Evolutionary conservation across 2,329 filamentous ascomycete genomes (phyloP), one percentile per base, ranked within the genome.

Genomic region (Colletotrichum caudatum): DNA sequence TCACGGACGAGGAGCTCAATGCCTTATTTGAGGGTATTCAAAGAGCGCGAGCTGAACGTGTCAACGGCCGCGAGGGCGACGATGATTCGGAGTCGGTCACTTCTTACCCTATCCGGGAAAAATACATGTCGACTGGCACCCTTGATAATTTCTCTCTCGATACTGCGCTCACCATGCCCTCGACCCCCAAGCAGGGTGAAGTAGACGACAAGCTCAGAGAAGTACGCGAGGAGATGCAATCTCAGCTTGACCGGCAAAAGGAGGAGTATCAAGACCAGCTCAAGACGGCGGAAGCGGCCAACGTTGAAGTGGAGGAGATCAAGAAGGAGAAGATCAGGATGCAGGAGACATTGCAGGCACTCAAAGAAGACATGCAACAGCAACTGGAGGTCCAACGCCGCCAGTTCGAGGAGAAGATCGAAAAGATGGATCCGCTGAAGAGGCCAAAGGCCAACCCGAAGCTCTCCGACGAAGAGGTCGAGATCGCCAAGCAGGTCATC

Each of bases 101-200:
- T 37, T 98, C 95, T 0, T 98, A 95, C 78, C 92, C 94, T 1
- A 86, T 95, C 39, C 89, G 96, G 63, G 96, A 99, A 76, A 98
- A 98, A 78, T 98, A 98, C 81, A 89, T 97, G 84, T 98, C 95
- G 3, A 96, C 93, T 66, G 95, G 95, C 2, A 98, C 95, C 0
- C 87, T 98, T 64, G 96, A 99, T 82, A 98, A 97, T 79, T 96
- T 98, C 77, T 98, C 95, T 2, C 86, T 99, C 20, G 96, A 99
- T 79, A 99, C 96, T 1, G 92, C 92, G 16, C 86, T 99, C 62
- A 99, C 96, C 0, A 94, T 98, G 87, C 96, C 96, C 2, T 97
- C 94, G 0, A 98, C 95, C 0, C 96, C 96, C 2, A 93, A 90
- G 72, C 91, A 92, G 72, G 89, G 88, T 33, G 94, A 95, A 67